Evolutionary conservation across 1,139 yeast genomes (phyloP).

Genomic region (Diutina pseudorugosa): DNA sequence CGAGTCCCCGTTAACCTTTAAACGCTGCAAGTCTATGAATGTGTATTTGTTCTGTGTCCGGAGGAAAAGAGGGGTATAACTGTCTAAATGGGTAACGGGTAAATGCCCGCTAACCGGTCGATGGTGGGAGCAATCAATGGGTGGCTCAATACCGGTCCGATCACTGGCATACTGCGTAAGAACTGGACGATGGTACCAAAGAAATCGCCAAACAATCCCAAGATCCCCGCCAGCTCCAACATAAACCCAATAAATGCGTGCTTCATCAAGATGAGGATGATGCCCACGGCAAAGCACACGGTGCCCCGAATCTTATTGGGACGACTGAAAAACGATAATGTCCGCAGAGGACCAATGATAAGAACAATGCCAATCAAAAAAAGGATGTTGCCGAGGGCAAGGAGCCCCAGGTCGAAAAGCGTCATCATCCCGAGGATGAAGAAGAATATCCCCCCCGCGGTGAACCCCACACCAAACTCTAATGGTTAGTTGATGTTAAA

Average conservation of each 20-base stretch:
- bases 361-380: constrained; percentile 74
- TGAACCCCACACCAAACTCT: constrained; percentile 92
- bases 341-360: constrained; percentile 81
- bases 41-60: too few relatives aligned
- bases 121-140: constrained; percentile 73
- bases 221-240: constrained; percentile 76
- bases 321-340: constrained; percentile 73
- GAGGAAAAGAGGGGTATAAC: too few relatives aligned
- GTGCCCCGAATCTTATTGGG: constrained; percentile 84
- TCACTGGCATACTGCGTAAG: constrained; percentile 73
- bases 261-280: constrained; percentile 59
- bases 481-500: constrained; percentile 11
- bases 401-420: constrained; percentile 77
- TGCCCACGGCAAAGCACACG: constrained; percentile 64
- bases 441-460: constrained; percentile 74
- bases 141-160: constrained; percentile 76
- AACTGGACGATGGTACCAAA: constrained; percentile 86
- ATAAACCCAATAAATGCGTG: constrained; percentile 77
- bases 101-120: constrained; percentile 34
- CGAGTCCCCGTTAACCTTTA: not conserved
- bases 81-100: constrained; percentile 30
- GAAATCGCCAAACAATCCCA: constrained; percentile 85
- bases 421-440: constrained; percentile 75
- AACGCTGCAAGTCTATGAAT: not conserved
- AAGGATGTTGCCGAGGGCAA: constrained; percentile 79